These are phyloP conservation scores for Fusarium gaditjirri DNA, from an alignment of 2,329 filamentous ascomycete species.

Conservation along the genomic window DNA sequence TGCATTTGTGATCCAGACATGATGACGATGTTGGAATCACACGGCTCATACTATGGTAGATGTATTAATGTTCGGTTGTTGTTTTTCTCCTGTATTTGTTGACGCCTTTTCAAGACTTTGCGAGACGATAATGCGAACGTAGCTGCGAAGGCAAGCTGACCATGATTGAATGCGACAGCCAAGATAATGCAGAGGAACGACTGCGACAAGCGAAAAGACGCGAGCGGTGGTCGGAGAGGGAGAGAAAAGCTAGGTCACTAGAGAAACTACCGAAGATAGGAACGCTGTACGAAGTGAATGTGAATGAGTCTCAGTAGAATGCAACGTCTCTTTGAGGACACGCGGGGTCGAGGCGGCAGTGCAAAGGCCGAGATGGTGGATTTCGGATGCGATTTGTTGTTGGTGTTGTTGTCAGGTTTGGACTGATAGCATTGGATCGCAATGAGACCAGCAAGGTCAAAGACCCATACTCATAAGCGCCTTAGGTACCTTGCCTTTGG, in stretches of 20 bases:
- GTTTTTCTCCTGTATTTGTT: slow-evolving; percentile 9
- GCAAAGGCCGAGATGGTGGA: slow-evolving; percentile 11
- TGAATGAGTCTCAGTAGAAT: background rate
- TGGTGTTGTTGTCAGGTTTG: slow-evolving; percentile 38
- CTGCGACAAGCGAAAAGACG: slow-evolving; percentile 45
- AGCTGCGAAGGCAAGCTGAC: slow-evolving; percentile 47
- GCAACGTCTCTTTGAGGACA: slow-evolving; percentile 24
- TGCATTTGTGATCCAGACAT: slow-evolving; percentile 85
- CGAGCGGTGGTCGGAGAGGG: slow-evolving; percentile 35
- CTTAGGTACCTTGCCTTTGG: slow-evolving; percentile 24
- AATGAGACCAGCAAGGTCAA: slow-evolving; percentile 36
- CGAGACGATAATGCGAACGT: slow-evolving; percentile 45
- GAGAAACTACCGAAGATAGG: background rate
- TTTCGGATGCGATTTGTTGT: slow-evolving; percentile 28
- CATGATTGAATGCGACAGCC: slow-evolving; percentile 46
- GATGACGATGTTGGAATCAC: slow-evolving; percentile 64
- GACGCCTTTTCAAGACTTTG: slow-evolving; percentile 46
- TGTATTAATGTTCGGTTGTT: slow-evolving; percentile 6
- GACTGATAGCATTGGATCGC: slow-evolving; percentile 34
- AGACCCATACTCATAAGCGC: slow-evolving; percentile 38
- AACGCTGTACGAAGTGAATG: background rate
- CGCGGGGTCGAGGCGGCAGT: slow-evolving; percentile 31
- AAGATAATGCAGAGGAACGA: slow-evolving; percentile 38
- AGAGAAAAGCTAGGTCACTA: slow-evolving; percentile 29
- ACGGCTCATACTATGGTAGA: slow-evolving; percentile 45